A percentile compares a stretch with the other conserved stretches of the same genome.
Evolutionary conservation across 1,284 basidiomycete species (phyloP).

Genomic region (Sporisorium scitamineum): DNA sequence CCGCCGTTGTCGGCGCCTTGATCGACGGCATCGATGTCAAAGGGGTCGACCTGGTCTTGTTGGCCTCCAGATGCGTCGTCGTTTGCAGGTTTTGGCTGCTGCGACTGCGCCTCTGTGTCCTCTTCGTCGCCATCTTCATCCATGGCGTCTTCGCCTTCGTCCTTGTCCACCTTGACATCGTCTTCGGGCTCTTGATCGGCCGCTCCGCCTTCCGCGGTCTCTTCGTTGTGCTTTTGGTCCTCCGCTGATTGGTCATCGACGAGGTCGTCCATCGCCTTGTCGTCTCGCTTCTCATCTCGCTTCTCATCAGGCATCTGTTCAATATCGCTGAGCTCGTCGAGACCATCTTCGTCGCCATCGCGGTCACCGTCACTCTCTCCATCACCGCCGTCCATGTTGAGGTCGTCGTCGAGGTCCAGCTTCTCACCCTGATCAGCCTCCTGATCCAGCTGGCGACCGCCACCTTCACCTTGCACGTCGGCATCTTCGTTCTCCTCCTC

Average conservation of each 20-base stretch:
- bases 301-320: slow-evolving; percentile 72
- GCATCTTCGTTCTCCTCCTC: slow-evolving; percentile 67
- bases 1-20: slow-evolving; percentile 44
- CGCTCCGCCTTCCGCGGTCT: slow-evolving; percentile 45
- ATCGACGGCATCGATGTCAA: slow-evolving; percentile 45
- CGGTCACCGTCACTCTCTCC: slow-evolving; percentile 59
- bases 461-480: slow-evolving; percentile 70
- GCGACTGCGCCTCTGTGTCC: slow-evolving; percentile 17
- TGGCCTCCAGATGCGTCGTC: slow-evolving; percentile 14
- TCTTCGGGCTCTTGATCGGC: slow-evolving; percentile 45
- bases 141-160: slow-evolving; percentile 49
- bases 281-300: slow-evolving; percentile 24
- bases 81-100: slow-evolving; percentile 21
- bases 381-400: slow-evolving; percentile 56
- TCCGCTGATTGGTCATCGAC: slow-evolving; percentile 43
- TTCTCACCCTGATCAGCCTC: slow-evolving; percentile 68
- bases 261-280: slow-evolving; percentile 45
- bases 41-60: slow-evolving; percentile 29
- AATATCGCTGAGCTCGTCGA: slow-evolving; percentile 77
- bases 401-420: slow-evolving; percentile 63
- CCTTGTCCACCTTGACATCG: slow-evolving; percentile 38
- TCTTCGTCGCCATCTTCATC: slow-evolving; percentile 46
- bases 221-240: slow-evolving; percentile 64
- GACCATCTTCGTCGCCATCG: slow-evolving; percentile 72
- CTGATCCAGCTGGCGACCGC: slow-evolving; percentile 66